These are phyloP conservation scores for Cordyceps fumosorosea DNA, from an alignment of 2,329 filamentous ascomycete species.

Conservation along the genomic window DNA sequence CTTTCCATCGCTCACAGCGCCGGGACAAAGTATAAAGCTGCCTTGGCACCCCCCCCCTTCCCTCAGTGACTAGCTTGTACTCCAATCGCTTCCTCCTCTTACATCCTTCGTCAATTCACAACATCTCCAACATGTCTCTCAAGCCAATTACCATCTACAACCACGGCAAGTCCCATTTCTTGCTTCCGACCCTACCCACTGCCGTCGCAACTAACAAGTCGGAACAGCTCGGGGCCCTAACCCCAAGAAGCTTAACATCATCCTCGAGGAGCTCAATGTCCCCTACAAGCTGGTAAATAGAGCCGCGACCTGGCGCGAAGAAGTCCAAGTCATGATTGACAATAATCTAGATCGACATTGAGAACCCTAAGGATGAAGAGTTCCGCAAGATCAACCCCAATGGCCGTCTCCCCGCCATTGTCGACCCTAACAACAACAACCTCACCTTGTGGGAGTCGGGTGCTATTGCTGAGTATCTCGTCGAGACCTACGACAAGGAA, in stretches of 20 bases:
- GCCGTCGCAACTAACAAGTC: background rate
- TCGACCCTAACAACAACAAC: slow-evolving; percentile 17
- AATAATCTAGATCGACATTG: background rate
- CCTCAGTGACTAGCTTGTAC: background rate
- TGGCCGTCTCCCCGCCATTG: slow-evolving; percentile 16
- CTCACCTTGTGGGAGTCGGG: slow-evolving; percentile 19
- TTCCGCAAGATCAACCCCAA: slow-evolving; percentile 17
- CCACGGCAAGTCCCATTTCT: background rate
- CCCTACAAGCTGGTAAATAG: slow-evolving; percentile 19
- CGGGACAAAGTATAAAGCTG: background rate
- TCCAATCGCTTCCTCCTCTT: background rate
- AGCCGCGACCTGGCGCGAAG: background rate
- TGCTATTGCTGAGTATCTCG: slow-evolving; percentile 18
- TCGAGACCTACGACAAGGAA: slow-evolving; percentile 18
- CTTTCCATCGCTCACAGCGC: background rate
- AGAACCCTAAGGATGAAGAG: slow-evolving; percentile 3
- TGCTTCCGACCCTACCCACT: background rate
- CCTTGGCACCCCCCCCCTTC: background rate
- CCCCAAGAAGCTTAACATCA: slow-evolving; percentile 17
- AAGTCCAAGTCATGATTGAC: background rate
- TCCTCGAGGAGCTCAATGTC: slow-evolving; percentile 20
- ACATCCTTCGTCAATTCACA: background rate
- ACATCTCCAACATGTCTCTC: slow-evolving; percentile 11
- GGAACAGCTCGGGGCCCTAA: slow-evolving; percentile 13
- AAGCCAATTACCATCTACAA: slow-evolving; percentile 12